Percentiles rank a stretch among this genome's conserved stretches.
Conservation (phyloP, 768 basidiomycete genomes). For the Calocybe gangraenosa region DNA sequence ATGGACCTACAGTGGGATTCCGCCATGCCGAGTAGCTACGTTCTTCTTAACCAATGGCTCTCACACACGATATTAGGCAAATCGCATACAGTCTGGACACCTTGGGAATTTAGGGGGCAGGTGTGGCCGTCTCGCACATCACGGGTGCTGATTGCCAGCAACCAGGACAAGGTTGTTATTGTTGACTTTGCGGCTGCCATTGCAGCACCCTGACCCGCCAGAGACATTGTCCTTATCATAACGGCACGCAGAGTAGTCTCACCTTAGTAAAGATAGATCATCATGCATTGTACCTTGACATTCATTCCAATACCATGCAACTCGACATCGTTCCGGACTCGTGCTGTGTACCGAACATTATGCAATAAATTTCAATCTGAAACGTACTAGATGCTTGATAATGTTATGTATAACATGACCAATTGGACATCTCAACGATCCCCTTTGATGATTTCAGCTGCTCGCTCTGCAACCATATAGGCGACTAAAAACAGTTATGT, state of each 20-base stretch:
- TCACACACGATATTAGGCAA: background rate
- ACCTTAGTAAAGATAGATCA: no score
- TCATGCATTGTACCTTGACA: no score
- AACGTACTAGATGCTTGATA: no score
- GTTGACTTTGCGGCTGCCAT: constrained; percentile 7
- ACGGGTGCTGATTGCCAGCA: constrained; percentile 7
- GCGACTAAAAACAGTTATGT: constrained; percentile 7
- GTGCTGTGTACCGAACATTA: no score
- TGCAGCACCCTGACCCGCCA: no score
- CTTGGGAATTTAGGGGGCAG: constrained; percentile 10
- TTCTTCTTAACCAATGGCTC: constrained; percentile 5
- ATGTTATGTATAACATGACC: no score
- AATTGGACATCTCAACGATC: background rate
- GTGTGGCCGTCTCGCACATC: constrained; percentile 9
- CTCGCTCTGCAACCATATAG: constrained; percentile 12
- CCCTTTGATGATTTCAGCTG: constrained; percentile 9
- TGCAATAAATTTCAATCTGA: no score
- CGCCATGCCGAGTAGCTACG: constrained; percentile 1
- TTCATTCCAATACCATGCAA: no score
- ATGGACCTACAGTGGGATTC: constrained; percentile 1
- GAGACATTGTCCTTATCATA: no score
- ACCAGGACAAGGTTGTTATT: constrained; percentile 10
- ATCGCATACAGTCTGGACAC: constrained; percentile 6
- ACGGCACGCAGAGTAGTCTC: no score
- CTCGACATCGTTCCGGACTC: no score